A percentile compares a stretch with the other conserved stretches of the same genome.
Conservation (phyloP, 345 rosid genomes). For the Anacardium occidentale region DNA sequence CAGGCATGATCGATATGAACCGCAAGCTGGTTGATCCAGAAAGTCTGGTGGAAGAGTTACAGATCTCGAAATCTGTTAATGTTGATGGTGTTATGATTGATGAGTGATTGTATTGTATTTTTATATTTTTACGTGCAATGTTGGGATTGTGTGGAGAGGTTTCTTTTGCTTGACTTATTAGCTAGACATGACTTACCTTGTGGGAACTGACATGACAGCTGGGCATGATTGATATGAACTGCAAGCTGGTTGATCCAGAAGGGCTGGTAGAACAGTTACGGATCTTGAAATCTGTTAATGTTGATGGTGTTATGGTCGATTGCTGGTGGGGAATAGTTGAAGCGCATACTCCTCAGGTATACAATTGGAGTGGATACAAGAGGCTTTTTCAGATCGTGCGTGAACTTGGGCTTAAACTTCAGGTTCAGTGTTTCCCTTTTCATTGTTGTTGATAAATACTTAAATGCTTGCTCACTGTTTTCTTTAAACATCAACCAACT, state of each 20-base stretch:
- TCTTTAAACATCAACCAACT: not conserved
- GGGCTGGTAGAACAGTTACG: slow-evolving; percentile 57
- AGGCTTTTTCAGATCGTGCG: slow-evolving; percentile 76
- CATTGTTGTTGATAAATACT: not conserved
- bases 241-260: slow-evolving; percentile 70
- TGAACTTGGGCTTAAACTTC: slow-evolving; percentile 75
- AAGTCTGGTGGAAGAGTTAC: slow-evolving; percentile 57
- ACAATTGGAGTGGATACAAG: slow-evolving; percentile 86
- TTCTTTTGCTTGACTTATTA: not conserved
- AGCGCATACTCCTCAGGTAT: slow-evolving; percentile 63
- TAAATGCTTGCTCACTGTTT: not conserved
- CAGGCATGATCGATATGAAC: slow-evolving; percentile 71
- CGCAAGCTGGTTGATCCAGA: slow-evolving; percentile 72
- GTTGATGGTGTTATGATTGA: slow-evolving; percentile 90
- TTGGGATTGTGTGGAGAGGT: not conserved
- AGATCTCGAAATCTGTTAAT: slow-evolving; percentile 61
- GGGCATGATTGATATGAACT: slow-evolving; percentile 69
- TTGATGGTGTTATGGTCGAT: slow-evolving; percentile 88
- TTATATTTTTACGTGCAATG: not conserved
- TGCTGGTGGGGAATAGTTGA: slow-evolving; percentile 99
- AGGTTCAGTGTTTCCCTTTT: slow-evolving; percentile 33
- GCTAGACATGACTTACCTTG: slow-evolving; percentile 1
- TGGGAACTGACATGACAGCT: slow-evolving; percentile 46
- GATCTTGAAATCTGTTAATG: slow-evolving; percentile 64
- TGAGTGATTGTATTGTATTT: slow-evolving; percentile 14